These are phyloP conservation scores for Blastocladiella emersonii DNA, from an alignment of 371 early-diverging fungal species.

Conservation along the genomic window DNA sequence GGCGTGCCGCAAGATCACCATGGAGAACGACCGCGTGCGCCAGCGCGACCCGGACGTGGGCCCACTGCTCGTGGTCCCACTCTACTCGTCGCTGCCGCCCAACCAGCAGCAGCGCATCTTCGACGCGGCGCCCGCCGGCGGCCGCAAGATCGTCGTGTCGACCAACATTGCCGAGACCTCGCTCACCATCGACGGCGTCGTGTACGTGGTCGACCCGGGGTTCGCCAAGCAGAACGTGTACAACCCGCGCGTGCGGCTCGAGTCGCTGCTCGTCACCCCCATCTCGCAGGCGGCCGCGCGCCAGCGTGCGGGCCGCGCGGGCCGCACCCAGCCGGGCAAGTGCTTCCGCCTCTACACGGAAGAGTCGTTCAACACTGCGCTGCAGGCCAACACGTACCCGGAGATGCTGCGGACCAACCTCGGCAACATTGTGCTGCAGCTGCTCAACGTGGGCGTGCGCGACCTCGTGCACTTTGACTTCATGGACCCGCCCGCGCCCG, in stretches of 20 bases:
- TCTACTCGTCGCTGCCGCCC: conserved; percentile 90
- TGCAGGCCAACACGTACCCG: conserved; percentile 79
- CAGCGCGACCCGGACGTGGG: conserved; percentile 37
- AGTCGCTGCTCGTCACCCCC: conserved; percentile 54
- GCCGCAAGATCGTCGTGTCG: conserved; percentile 87
- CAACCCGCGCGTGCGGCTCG: conserved; percentile 82
- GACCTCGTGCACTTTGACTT: conserved; percentile 87
- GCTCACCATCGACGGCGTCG: conserved; percentile 94
- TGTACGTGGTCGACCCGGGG: conserved; percentile 96
- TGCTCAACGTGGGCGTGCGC: conserved; percentile 74
- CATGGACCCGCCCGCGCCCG: conserved; percentile 86
- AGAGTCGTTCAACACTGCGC: conserved; percentile 57
- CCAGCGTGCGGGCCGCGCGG: conserved; percentile 84
- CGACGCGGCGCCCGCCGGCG: conserved; percentile 74
- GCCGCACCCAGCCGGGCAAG: conserved; percentile 83
- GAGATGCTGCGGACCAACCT: conserved; percentile 78
- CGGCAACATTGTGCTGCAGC: conserved; percentile 67
- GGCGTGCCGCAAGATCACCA: conserved; percentile 54
- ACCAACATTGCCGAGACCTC: conserved; percentile 99
- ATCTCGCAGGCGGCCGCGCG: conserved; percentile 67
- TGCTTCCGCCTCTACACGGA: conserved; percentile 89
- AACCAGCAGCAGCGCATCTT: conserved; percentile 83
- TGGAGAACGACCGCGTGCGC: conserved; percentile 36
- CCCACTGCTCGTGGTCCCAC: conserved; percentile 58
- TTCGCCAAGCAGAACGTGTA: conserved; percentile 93